A percentile compares a stretch with the other conserved stretches of the same genome.
phyloP scores from a whole-genome alignment of 768 basidiomycete species.

The Collybia nuda region DNA sequence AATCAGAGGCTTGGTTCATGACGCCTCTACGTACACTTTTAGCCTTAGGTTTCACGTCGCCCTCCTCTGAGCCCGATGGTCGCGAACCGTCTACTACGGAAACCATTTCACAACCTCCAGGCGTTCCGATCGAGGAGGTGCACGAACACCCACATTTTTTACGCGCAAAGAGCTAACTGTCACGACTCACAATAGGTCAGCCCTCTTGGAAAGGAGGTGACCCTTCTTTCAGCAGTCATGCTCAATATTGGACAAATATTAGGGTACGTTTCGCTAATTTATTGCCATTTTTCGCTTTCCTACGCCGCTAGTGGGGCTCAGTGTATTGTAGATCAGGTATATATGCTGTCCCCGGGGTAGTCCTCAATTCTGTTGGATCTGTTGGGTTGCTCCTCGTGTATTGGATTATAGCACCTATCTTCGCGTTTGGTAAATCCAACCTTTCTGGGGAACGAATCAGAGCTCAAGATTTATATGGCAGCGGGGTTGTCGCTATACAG shows the following conservation, averaged over 20 bases:
- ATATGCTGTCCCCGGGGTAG: slow-evolving; percentile 32
- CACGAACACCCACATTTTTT: background rate
- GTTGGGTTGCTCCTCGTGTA: slow-evolving; percentile 28
- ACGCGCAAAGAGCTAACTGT: background rate
- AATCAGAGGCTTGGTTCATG: too few relatives aligned
- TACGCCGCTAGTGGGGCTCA: background rate
- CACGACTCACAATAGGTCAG: slow-evolving; percentile 22
- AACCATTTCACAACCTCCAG: background rate
- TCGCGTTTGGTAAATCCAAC: slow-evolving; percentile 27
- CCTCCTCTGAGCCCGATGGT: too few relatives aligned
- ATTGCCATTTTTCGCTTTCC: background rate
- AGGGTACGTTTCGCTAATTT: slow-evolving; percentile 17
- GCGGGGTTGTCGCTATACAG: slow-evolving; percentile 37
- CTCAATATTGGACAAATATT: slow-evolving; percentile 34
- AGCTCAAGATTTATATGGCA: slow-evolving; percentile 5
- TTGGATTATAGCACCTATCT: slow-evolving; percentile 31
- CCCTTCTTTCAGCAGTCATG: slow-evolving; percentile 33
- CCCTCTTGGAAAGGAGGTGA: slow-evolving; percentile 30
- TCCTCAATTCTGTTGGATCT: slow-evolving; percentile 36
- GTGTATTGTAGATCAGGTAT: slow-evolving; percentile 28
- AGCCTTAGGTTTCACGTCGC: too few relatives aligned
- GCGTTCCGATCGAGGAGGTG: slow-evolving; percentile 28
- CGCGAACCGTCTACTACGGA: too few relatives aligned
- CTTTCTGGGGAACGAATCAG: background rate
- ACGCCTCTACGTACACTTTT: too few relatives aligned